Evolutionary conservation across 768 basidiomycete species (phyloP), one percentile per base, ranked within the genome.

Genomic region (Boletus fagicola): DNA sequence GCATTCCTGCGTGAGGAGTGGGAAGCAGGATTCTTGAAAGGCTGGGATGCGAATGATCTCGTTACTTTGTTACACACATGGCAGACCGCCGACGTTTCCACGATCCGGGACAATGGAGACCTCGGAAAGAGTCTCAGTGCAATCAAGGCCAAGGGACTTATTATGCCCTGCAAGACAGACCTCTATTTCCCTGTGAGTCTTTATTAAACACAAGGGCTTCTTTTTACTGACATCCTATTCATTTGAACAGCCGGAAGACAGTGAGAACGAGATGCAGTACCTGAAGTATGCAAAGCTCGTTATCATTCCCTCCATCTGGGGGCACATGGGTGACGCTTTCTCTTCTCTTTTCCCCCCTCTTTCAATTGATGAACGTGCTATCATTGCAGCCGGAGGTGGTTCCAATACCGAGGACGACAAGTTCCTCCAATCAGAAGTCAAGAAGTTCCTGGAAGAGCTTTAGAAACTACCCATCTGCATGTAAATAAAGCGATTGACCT

Each of bases 151-250:
- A 79, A 75, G 55, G 82, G 81, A 4, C 61, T 84, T 43, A 77
- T 84, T 47, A 82, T 84, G 81, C 83, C 83, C 5, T 78, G 77
- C 60, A 82, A 81, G 71, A 83, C 80, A 1, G 83, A 84, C 59
- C 65, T 85, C 39, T 83, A 83, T 65, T 84, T 85, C 66, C 74
- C 83, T 20, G 80, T 82, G 54, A 42, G 61, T 54, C n/a, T 31
- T 24, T 44, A 40, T 42, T 22, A 28, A 1, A 18, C 26, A 5
- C 20, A 6, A 0, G 22, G 38, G 12, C 36, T 43, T 11, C 10
- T 24, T 10, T 24, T 22, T 22, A 20, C 30, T 39, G 42, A 56
- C 6, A 28, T 39, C 30, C 35, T 24, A 9, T 16, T 53, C 36
- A 13, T n/a, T 13, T 2, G 36, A 8, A 50, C 24, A 83, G 81